A percentile compares a stretch with the other conserved stretches of the same genome.
Conservation (phyloP, 179 eudicot species). For the Patellifolia procumbens region DNA sequence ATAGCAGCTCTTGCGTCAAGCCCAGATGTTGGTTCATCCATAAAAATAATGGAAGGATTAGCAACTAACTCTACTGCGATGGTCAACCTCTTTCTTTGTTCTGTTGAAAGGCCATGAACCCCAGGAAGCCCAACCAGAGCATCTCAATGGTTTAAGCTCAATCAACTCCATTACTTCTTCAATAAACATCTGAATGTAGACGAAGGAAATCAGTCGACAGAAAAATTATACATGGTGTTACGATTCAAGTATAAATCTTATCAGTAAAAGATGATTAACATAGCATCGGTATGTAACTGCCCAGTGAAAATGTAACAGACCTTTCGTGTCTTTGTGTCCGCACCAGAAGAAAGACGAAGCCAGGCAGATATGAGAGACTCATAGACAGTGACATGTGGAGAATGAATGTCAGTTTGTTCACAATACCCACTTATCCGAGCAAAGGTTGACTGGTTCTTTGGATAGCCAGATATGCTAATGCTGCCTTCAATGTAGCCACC, state of each 20-base stretch:
- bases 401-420: slow-evolving; percentile 45
- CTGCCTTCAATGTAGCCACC: slow-evolving; percentile 43
- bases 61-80: slow-evolving; percentile 46
- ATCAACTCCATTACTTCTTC: slow-evolving; percentile 46
- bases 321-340: slow-evolving; percentile 30
- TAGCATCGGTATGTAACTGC: background rate
- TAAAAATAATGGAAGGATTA: slow-evolving; percentile 46
- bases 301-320: slow-evolving; percentile 11
- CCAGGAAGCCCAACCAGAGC: slow-evolving; percentile 44
- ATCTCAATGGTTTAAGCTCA: slow-evolving; percentile 35
- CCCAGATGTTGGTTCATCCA: slow-evolving; percentile 49
- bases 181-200: slow-evolving; percentile 31
- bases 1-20: slow-evolving; percentile 49
- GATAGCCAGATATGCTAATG: slow-evolving; percentile 41
- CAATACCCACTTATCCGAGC: slow-evolving; percentile 44
- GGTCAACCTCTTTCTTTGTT: slow-evolving; percentile 43
- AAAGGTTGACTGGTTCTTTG: slow-evolving; percentile 44
- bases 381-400: slow-evolving; percentile 41
- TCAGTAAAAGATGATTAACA: background rate
- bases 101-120: slow-evolving; percentile 40
- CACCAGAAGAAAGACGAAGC: slow-evolving; percentile 42
- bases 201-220: background rate
- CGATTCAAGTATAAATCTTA: background rate
- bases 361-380: slow-evolving; percentile 46
- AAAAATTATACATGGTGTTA: background rate